Evolutionary conservation across 345 rosid species (phyloP).

Genomic region (Boechera retrofracta): DNA sequence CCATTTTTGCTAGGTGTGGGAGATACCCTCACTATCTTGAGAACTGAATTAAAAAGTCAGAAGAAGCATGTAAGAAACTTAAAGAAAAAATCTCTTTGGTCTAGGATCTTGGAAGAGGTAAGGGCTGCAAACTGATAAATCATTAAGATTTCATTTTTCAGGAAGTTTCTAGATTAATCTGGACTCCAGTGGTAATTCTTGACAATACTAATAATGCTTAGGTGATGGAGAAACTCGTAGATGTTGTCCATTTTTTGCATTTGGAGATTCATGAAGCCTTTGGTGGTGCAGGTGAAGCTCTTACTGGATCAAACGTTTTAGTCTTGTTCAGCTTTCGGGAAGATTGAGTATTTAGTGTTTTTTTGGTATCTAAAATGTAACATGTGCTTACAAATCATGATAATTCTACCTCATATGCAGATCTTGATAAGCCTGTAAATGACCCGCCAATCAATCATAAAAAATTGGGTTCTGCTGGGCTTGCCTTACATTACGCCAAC

Average conservation of each 20-base stretch:
- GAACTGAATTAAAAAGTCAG: conserved; percentile 91
- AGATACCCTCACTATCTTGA: conserved; percentile 85
- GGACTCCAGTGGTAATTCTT: conserved; percentile 30
- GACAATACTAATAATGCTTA: conserved; percentile 37
- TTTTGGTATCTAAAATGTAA: conserved; percentile 28
- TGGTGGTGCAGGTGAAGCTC: conserved; percentile 74
- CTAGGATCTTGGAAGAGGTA: conserved; percentile 97
- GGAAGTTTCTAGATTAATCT: conserved; percentile 7
- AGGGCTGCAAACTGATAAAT: conserved; percentile 15
- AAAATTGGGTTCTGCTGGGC: conserved; percentile 91
- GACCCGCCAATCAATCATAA: conserved; percentile 51
- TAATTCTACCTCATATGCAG: conserved; percentile 53
- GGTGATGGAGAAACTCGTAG: conserved; percentile 99
- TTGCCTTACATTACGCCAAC: conserved; percentile 97
- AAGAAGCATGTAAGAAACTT: conserved; percentile 85
- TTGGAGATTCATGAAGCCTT: conserved; percentile 91
- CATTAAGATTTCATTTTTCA: conserved; percentile 1
- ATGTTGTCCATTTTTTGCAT: conserved; percentile 91
- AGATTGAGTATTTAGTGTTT: conserved; percentile 14
- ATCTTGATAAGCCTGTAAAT: conserved; percentile 57
- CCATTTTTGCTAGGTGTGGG: conserved; percentile 51
- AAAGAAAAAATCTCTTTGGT: conserved; percentile 97
- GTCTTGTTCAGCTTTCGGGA: not conserved
- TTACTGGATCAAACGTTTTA: conserved; percentile 17
- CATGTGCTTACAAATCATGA: not conserved